phyloP scores from a whole-genome alignment of 2,329 filamentous ascomycete species.

The Fusarium sacchari region DNA sequence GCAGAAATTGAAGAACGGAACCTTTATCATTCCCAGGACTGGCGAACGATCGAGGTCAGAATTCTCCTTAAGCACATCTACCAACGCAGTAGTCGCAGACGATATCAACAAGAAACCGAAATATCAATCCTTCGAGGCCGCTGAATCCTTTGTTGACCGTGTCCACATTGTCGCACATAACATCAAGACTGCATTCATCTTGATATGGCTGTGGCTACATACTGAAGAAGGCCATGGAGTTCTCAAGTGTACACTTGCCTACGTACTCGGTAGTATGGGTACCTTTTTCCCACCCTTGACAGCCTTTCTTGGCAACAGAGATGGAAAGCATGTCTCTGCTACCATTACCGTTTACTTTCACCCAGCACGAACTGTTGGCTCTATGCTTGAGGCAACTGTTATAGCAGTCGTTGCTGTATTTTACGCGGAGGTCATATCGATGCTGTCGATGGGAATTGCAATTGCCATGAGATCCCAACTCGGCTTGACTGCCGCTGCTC shows the following conservation, averaged over 20 bases:
- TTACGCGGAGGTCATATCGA: conserved; percentile 75
- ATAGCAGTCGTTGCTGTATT: conserved; percentile 81
- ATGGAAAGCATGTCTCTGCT: conserved; percentile 93
- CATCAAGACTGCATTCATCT: conserved; percentile 53
- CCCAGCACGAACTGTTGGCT: conserved; percentile 84
- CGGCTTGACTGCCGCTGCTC: conserved; percentile 75
- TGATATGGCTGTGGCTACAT: conserved; percentile 65
- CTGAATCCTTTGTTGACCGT: conserved; percentile 50
- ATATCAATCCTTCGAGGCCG: conserved; percentile 33
- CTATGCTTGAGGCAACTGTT: conserved; percentile 86
- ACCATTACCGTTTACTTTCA: conserved; percentile 97
- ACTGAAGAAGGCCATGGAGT: conserved; percentile 83
- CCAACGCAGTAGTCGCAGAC: conserved; percentile 36
- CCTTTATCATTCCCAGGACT: conserved; percentile 86
- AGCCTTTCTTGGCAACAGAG: conserved; percentile 79
- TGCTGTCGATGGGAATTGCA: conserved; percentile 89
- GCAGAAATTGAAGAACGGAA: conserved; percentile 82
- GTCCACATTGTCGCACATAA: conserved; percentile 50
- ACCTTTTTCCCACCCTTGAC: conserved; percentile 83
- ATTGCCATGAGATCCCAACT: conserved; percentile 77
- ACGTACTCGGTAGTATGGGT: conserved; percentile 84
- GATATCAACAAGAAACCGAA: conserved; percentile 16
- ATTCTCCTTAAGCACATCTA: conserved; percentile 76
- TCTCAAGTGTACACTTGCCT: conserved; percentile 91
- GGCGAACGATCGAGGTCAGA: conserved; percentile 84